These are phyloP conservation scores for Phytophthora hybrid DNA, from an alignment of 352 stramenopile species.

Conservation along the genomic window DNA sequence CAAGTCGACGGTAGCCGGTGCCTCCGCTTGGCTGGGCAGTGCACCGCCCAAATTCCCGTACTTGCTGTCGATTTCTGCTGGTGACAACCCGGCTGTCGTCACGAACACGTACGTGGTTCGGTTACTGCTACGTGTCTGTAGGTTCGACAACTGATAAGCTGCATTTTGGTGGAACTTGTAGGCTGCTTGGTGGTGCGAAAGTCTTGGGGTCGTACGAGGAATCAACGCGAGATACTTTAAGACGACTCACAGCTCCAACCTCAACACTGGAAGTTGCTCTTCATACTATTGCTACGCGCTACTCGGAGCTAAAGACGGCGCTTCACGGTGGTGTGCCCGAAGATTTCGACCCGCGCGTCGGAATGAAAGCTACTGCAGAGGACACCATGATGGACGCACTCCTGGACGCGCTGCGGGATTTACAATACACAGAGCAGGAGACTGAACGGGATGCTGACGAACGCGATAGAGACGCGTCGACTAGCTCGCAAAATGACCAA, in stretches of 20 bases:
- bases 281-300: constrained; percentile 45
- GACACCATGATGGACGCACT: constrained; percentile 39
- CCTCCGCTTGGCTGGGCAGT: constrained; percentile 54
- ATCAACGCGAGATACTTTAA: constrained; percentile 44
- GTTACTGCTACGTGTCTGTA: background rate
- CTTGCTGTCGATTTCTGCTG: constrained; percentile 61
- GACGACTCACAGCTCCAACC: constrained; percentile 37
- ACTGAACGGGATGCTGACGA: background rate
- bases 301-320: constrained; percentile 48
- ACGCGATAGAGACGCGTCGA: background rate
- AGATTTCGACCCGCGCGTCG: constrained; percentile 46
- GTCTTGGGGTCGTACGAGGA: constrained; percentile 52
- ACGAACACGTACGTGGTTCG: constrained; percentile 32
- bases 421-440: constrained; percentile 11
- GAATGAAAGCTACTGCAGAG: constrained; percentile 24
- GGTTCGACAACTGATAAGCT: background rate
- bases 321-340: constrained; percentile 55
- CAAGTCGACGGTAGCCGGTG: constrained; percentile 6
- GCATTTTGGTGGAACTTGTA: constrained; percentile 18
- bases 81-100: constrained; percentile 56
- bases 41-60: constrained; percentile 74
- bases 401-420: constrained; percentile 31
- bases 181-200: constrained; percentile 33
- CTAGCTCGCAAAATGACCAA: background rate
- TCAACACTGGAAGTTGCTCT: constrained; percentile 32